Percentiles rank a stretch among this genome's conserved stretches.
Evolutionary conservation across 495 filamentous ascomycete genomes (phyloP).

Genomic region (Xylaria cubensis): DNA sequence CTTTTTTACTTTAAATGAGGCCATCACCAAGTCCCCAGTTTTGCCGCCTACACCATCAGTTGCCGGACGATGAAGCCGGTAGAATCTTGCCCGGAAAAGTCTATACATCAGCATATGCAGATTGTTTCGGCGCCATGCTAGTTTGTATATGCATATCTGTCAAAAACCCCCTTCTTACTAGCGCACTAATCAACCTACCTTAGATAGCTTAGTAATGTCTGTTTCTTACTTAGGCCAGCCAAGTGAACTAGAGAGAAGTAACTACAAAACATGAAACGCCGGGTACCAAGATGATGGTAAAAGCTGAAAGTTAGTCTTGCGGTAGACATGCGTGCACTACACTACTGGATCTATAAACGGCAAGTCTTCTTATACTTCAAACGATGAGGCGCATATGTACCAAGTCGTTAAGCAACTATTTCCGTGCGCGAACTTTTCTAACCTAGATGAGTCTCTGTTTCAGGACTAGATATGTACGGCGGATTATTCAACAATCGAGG

Average conservation of each 20-base stretch:
- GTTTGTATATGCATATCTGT: constrained; percentile 2
- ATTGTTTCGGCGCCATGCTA: constrained; percentile 11
- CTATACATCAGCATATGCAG: neutral
- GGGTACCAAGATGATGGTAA: constrained; percentile 3
- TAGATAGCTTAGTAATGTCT: neutral
- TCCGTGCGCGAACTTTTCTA: neutral
- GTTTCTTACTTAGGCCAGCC: neutral
- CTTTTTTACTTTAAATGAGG: neutral
- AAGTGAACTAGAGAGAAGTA: neutral
- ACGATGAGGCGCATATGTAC: neutral
- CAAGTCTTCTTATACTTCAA: neutral
- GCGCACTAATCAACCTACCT: neutral
- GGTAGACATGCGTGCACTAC: neutral
- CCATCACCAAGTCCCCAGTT: constrained; percentile 9
- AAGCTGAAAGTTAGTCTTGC: constrained; percentile 5
- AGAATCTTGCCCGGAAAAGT: neutral
- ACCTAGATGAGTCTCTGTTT: neutral
- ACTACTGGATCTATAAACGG: neutral
- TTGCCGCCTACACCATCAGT: neutral
- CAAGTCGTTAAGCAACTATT: neutral
- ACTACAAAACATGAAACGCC: neutral
- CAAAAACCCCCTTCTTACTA: neutral
- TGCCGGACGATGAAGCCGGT: neutral
- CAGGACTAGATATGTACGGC: no score
- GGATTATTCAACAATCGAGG: neutral